phyloP scores from a whole-genome alignment of 495 filamentous ascomycete species.

The Aspergillus coremiiformis region DNA sequence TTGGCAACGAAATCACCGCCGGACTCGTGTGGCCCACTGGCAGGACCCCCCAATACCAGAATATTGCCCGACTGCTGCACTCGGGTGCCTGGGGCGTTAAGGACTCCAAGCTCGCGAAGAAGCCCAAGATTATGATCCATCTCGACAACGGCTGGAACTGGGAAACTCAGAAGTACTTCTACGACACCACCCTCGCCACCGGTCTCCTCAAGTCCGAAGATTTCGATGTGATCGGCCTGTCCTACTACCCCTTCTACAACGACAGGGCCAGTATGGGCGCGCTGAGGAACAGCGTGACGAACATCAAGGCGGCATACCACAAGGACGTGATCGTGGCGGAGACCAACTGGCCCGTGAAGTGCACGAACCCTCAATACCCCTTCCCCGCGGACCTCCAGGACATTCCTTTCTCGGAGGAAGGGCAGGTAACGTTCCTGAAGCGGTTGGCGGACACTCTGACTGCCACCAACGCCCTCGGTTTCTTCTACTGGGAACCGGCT shows the following conservation, averaged over 20 bases:
- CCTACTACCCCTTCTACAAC: constrained; percentile 63
- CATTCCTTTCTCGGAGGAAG: constrained; percentile 53
- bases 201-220: constrained; percentile 46
- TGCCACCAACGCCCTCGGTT: constrained; percentile 41
- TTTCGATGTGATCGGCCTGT: constrained; percentile 64
- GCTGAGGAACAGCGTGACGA: constrained; percentile 48
- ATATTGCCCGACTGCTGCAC: constrained; percentile 55
- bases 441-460: constrained; percentile 47
- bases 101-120: constrained; percentile 47
- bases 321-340: constrained; percentile 60
- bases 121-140: constrained; percentile 61
- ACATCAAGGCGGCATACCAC: constrained; percentile 50
- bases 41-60: constrained; percentile 40
- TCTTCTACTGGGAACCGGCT: constrained; percentile 69
- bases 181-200: constrained; percentile 47
- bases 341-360: constrained; percentile 59
- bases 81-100: constrained; percentile 56
- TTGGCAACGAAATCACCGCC: constrained; percentile 61
- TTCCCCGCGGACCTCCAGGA: constrained; percentile 51
- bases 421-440: constrained; percentile 51
- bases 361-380: constrained; percentile 43
- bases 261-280: constrained; percentile 45
- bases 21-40: constrained; percentile 62
- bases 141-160: constrained; percentile 65
- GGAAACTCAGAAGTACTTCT: constrained; percentile 56